These are phyloP conservation scores for Kodamaea sp. DNA, from an alignment of 1,139 yeast genomes.

Conservation along the genomic window DNA sequence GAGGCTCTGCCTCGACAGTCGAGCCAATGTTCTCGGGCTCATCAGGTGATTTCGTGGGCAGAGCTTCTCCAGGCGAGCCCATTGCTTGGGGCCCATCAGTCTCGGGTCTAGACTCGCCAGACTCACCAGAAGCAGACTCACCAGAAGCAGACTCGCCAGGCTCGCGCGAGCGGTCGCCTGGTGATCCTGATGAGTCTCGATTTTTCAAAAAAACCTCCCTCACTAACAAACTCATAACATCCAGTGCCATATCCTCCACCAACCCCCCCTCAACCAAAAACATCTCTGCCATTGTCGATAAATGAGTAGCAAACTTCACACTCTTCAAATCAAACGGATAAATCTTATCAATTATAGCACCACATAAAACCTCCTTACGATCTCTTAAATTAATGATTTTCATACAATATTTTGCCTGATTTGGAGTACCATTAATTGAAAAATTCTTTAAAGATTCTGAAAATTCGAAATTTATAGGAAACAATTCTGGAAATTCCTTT, in stretches of 20 bases:
- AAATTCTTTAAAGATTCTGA: conserved; percentile 39
- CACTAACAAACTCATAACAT: conserved; percentile 57
- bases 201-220: conserved; percentile 59
- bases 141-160: too few relatives aligned
- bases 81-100: too few relatives aligned
- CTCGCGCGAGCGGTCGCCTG: too few relatives aligned
- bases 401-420: conserved; percentile 64
- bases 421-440: conserved; percentile 52
- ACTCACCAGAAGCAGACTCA: too few relatives aligned
- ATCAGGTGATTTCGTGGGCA: too few relatives aligned
- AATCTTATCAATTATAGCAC: conserved; percentile 38
- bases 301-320: conserved; percentile 47
- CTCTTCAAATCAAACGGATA: conserved; percentile 49
- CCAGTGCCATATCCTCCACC: conserved; percentile 53
- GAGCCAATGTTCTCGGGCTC: too few relatives aligned
- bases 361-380: conserved; percentile 36
- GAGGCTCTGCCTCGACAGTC: too few relatives aligned
- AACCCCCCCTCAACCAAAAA: conserved; percentile 49
- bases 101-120: too few relatives aligned
- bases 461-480: conserved; percentile 36
- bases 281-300: conserved; percentile 61
- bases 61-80: too few relatives aligned
- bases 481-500: conserved; percentile 42
- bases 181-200: conserved; percentile 13
- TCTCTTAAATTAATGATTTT: conserved; percentile 52